Conservation (phyloP, 139 green algal species). For the Chlamydomonas asymmetrica region DNA sequence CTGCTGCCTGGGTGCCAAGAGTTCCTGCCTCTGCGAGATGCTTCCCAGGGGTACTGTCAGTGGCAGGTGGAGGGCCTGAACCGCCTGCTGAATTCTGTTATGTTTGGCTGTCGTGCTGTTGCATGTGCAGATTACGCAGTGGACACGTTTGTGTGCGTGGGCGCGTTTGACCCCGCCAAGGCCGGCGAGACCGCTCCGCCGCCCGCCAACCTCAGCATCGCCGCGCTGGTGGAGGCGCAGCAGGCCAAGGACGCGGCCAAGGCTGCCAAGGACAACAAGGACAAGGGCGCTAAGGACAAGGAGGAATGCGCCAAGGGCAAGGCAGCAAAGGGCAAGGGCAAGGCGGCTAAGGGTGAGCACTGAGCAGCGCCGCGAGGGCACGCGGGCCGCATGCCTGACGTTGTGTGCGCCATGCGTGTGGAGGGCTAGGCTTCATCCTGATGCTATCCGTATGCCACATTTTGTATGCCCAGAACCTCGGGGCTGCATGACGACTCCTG, state of each 20-base stretch:
- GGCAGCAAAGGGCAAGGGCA: constrained; percentile 35
- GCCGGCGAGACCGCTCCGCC: constrained; percentile 25
- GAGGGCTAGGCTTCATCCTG: no score
- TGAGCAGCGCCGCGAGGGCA: neutral
- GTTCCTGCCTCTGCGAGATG: no score
- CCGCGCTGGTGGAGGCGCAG: constrained; percentile 42
- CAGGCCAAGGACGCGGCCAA: neutral
- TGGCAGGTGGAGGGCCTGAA: no score
- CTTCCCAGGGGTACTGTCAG: no score
- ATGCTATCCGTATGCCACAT: no score
- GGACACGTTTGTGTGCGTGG: constrained; percentile 47
- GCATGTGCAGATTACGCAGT: constrained; percentile 17
- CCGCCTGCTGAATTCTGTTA: no score
- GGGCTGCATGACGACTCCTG: no score
- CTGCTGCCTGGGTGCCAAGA: no score
- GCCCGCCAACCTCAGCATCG: constrained; percentile 7
- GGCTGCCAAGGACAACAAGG: constrained; percentile 9
- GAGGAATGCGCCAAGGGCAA: constrained; percentile 46
- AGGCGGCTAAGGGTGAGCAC: constrained; percentile 1
- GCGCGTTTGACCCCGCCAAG: constrained; percentile 54
- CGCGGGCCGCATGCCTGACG: no score
- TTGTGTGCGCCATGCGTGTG: no score
- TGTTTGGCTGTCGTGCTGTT: no score
- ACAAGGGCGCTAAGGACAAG: neutral
- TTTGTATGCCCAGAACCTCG: no score